Evolutionary conservation across 352 stramenopile species (phyloP), one percentile per base, ranked within the genome.

Genomic region (Globisporangium recalcitrans): DNA sequence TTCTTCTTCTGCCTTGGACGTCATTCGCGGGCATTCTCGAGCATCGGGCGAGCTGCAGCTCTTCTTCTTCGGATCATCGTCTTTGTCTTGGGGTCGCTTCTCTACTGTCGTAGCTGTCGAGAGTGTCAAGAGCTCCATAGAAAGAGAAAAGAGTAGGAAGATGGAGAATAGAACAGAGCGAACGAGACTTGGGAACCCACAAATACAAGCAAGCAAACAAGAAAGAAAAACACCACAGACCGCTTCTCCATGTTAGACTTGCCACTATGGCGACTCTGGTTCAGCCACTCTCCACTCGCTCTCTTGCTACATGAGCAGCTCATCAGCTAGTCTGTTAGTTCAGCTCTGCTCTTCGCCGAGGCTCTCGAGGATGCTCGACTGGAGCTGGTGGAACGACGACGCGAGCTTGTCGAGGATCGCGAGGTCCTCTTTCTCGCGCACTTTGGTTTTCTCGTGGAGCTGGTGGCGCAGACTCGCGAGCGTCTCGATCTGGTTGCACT

Each of bases 381-480:
- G 88, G 19, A 97, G 68, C 34, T 81, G 78, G 24, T 83, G 69
- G 65, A 96, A 93, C 6, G 85, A 84, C 3, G 72, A 71, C 5
- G 84, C 75, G 31, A 97, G 71, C 44, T 89, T 89, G 71, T 96
- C 84, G 5, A 97, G 73, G 31, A 96, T 75, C 24, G 78, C 71
- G 8, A 90, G 63, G 64, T 96, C 88, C 60, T 96, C 80, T 13
- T 72, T 72, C 52, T 87, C 63, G 1, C 88, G 77, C 34, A 90
- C 63, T 1, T 49, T 52, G 16, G 42, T 57, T 58, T 95, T 78
- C 36, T 82, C 71, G 10, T 69, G 32, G 4, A 92, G 72, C 63
- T 93, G 81, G 14, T 69, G 64, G 14, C 54, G 70, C 42, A 93
- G 58, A 42, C 68, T 76, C n/a, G 74, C 70, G 7, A 93, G 73